A percentile compares a stretch with the other conserved stretches of the same genome.
These are phyloP conservation scores for Aspergillus calidoustus DNA, from an alignment of 2,329 filamentous ascomycete species.

Conservation along the genomic window DNA sequence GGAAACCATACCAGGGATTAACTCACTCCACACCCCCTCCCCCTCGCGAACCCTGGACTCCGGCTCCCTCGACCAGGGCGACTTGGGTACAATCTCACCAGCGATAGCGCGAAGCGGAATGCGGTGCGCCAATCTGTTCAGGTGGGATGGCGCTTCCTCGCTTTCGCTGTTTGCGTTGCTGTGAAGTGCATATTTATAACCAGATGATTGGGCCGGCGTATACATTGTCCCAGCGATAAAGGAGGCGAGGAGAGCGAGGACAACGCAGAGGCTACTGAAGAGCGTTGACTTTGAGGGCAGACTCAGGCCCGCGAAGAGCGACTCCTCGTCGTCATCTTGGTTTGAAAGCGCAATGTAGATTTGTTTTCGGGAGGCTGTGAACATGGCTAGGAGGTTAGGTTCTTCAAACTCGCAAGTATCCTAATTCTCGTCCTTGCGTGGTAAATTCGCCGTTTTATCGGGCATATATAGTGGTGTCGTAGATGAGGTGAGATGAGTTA, in stretches of 20 bases:
- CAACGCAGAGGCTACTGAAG: not conserved
- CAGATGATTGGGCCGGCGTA: not conserved
- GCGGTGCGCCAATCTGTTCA: not conserved
- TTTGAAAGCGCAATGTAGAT: not conserved
- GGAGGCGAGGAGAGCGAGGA: not conserved
- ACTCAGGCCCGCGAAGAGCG: not conserved
- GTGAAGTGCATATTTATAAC: not conserved
- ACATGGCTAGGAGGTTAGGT: not conserved
- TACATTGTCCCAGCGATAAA: not conserved
- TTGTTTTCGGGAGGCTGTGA: not conserved
- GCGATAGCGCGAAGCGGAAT: not conserved
- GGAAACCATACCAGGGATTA: not conserved
- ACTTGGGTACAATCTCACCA: not conserved
- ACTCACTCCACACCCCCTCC: not conserved
- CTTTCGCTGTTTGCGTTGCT: not conserved
- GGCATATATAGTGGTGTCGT: too few species aligned
- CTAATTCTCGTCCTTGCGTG: too few species aligned
- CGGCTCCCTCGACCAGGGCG: not conserved
- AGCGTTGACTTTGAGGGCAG: not conserved
- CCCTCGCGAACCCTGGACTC: not conserved
- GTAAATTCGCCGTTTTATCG: too few species aligned
- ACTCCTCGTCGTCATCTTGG: not conserved
- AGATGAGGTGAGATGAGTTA: too few species aligned
- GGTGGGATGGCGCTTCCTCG: not conserved
- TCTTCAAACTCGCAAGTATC: too few species aligned